Conservation (phyloP, 176 grass and related monocot species). For the Cenchrus purpureus region DNA sequence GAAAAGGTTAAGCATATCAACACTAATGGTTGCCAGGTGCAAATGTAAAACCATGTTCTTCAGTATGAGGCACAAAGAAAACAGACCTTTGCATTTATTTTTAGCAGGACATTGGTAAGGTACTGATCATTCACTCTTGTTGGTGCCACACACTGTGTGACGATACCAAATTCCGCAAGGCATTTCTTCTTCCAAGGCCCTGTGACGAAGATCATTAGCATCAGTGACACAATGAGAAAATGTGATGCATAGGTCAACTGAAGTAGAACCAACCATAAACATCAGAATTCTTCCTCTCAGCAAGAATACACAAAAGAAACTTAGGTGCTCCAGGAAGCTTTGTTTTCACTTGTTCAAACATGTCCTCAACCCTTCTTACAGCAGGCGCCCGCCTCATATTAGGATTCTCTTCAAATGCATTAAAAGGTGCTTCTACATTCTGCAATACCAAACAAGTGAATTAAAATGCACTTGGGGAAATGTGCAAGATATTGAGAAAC, state of each 20-base stretch:
- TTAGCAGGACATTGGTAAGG: slow-evolving; percentile 80
- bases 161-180: slow-evolving; percentile 88
- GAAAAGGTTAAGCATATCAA: background rate
- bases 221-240: background rate
- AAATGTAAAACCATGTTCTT: background rate
- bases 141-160: slow-evolving; percentile 92
- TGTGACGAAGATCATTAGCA: slow-evolving; percentile 24
- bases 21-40: background rate
- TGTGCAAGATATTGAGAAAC: background rate
- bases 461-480: background rate
- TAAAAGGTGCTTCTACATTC: slow-evolving; percentile 57
- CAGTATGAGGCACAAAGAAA: background rate
- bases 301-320: slow-evolving; percentile 79
- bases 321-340: slow-evolving; percentile 71
- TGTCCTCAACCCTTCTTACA: slow-evolving; percentile 66
- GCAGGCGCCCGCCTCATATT: slow-evolving; percentile 55
- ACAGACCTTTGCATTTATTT: slow-evolving; percentile 93
- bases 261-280: slow-evolving; percentile 69
- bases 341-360: slow-evolving; percentile 69
- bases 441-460: slow-evolving; percentile 34
- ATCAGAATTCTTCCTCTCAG: slow-evolving; percentile 95
- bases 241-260: background rate
- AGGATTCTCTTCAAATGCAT: slow-evolving; percentile 66
- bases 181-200: slow-evolving; percentile 94
- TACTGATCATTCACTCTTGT: slow-evolving; percentile 91